Percentiles rank a stretch among this genome's conserved stretches.
Evolutionary conservation across 2,329 filamentous ascomycete genomes (phyloP).

Genomic region (Neofusicoccum sp.): DNA sequence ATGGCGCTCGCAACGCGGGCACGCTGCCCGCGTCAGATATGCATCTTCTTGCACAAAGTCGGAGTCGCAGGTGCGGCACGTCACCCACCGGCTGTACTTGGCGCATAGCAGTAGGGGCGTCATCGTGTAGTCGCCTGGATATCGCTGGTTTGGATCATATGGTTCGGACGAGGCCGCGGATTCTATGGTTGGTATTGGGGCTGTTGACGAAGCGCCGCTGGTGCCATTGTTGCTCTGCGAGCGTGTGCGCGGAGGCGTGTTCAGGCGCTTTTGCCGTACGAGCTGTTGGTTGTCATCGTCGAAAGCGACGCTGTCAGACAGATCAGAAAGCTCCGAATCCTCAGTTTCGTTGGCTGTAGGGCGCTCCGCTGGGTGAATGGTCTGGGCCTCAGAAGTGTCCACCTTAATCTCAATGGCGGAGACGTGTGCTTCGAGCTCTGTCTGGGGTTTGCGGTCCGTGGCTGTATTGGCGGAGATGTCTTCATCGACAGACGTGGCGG

Average conservation of each 20-base stretch:
- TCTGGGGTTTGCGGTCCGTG: slow-evolving; percentile 18
- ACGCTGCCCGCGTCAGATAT: slow-evolving; percentile 82
- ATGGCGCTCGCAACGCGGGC: slow-evolving; percentile 91
- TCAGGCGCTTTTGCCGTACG: slow-evolving; percentile 36
- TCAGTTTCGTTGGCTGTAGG: not conserved
- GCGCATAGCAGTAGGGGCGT: slow-evolving; percentile 76
- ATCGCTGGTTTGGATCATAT: slow-evolving; percentile 33
- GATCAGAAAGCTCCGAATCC: slow-evolving; percentile 42
- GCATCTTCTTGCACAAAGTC: slow-evolving; percentile 88
- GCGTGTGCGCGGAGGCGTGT: slow-evolving; percentile 36
- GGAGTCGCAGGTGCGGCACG: slow-evolving; percentile 79
- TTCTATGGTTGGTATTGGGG: slow-evolving; percentile 30
- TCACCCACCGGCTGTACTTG: slow-evolving; percentile 79
- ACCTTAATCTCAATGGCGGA: slow-evolving; percentile 32
- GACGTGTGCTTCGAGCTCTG: slow-evolving; percentile 24
- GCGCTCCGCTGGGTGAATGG: not conserved
- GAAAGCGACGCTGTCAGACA: slow-evolving; percentile 42
- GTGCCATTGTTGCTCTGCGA: slow-evolving; percentile 27
- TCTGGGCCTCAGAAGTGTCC: slow-evolving; percentile 24
- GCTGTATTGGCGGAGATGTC: slow-evolving; percentile 26
- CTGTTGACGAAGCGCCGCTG: slow-evolving; percentile 31
- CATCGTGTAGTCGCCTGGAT: slow-evolving; percentile 68
- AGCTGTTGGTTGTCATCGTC: slow-evolving; percentile 41
- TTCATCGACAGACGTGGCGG: slow-evolving; percentile 42
- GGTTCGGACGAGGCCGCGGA: slow-evolving; percentile 24